A percentile compares a stretch with the other conserved stretches of the same genome.
phyloP scores from a whole-genome alignment of 768 basidiomycete species.

The Termitomyces sp. region DNA sequence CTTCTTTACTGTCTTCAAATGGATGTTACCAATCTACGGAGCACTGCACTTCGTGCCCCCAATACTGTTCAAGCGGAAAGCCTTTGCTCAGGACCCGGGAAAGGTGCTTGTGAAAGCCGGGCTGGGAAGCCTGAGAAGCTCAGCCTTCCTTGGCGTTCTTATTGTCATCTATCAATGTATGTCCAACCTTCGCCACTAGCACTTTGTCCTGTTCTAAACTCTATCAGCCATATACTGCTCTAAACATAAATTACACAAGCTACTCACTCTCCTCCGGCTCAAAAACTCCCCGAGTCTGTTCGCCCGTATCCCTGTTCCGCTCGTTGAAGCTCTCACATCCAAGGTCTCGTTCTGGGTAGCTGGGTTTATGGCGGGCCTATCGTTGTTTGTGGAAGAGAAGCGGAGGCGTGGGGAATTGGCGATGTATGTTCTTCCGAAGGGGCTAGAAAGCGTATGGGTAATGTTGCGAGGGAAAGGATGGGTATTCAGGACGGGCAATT shows the following conservation, averaged over 20 bases:
- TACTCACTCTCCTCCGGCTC: constrained; percentile 31
- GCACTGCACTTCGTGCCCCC: constrained; percentile 88
- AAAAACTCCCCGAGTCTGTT: constrained; percentile 25
- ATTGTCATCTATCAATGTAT: constrained; percentile 78
- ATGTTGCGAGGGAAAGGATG: constrained; percentile 70
- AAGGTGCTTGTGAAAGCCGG: constrained; percentile 60
- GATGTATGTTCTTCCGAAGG: constrained; percentile 89
- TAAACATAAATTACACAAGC: constrained; percentile 54
- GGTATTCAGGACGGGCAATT: constrained; percentile 66
- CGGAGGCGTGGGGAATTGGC: constrained; percentile 87
- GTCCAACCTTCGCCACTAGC: constrained; percentile 17
- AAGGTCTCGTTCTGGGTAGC: constrained; percentile 71
- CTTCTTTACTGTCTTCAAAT: constrained; percentile 77
- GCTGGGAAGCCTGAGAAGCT: constrained; percentile 75
- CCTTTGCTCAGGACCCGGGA: constrained; percentile 61
- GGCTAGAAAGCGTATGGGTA: constrained; percentile 86
- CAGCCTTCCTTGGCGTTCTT: constrained; percentile 82
- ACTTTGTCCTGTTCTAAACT: background rate
- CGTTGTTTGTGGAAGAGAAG: constrained; percentile 84
- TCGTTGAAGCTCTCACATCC: constrained; percentile 56
- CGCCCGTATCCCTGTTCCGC: constrained; percentile 33
- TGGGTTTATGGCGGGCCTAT: constrained; percentile 69
- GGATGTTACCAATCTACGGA: constrained; percentile 81
- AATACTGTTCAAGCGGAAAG: constrained; percentile 71
- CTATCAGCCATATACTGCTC: constrained; percentile 56